Conservation (phyloP, 495 filamentous ascomycete species). For the Cryomyces antarcticus region DNA sequence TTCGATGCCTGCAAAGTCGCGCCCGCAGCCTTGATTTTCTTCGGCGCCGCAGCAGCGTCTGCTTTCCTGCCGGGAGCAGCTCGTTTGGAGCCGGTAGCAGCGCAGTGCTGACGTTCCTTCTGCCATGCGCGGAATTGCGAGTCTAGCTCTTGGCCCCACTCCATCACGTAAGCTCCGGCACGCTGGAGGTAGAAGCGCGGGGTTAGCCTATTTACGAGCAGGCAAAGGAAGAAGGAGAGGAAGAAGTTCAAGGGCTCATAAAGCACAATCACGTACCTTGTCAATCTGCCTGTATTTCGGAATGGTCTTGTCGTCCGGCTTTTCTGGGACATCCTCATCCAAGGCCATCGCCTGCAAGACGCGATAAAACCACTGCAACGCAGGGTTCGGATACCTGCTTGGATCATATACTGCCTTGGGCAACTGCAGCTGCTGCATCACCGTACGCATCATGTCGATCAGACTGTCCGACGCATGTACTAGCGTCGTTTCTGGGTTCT, state of each 20-base stretch:
- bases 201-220: not conserved
- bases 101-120: conserved; percentile 15
- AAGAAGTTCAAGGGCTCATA: not conserved
- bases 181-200: conserved; percentile 22
- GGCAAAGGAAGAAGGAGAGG: not conserved
- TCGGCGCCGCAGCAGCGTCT: conserved; percentile 11
- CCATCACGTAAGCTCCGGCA: conserved; percentile 51
- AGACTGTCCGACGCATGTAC: conserved; percentile 43
- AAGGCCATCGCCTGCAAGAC: conserved; percentile 84
- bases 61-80: conserved; percentile 13
- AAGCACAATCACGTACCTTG: conserved; percentile 28
- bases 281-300: conserved; percentile 72
- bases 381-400: conserved; percentile 76
- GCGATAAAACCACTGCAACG: conserved; percentile 93
- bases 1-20: conserved; percentile 22
- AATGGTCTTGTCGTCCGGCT: conserved; percentile 61
- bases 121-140: conserved; percentile 25
- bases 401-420: conserved; percentile 73
- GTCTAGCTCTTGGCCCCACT: conserved; percentile 54
- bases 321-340: conserved; percentile 74
- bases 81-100: conserved; percentile 23
- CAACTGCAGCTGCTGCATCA: conserved; percentile 75
- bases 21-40: conserved; percentile 26
- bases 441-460: conserved; percentile 57
- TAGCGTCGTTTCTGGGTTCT: conserved; percentile 41